phyloP scores from a whole-genome alignment of 179 eudicot species.

The Drosera spatulata region DNA sequence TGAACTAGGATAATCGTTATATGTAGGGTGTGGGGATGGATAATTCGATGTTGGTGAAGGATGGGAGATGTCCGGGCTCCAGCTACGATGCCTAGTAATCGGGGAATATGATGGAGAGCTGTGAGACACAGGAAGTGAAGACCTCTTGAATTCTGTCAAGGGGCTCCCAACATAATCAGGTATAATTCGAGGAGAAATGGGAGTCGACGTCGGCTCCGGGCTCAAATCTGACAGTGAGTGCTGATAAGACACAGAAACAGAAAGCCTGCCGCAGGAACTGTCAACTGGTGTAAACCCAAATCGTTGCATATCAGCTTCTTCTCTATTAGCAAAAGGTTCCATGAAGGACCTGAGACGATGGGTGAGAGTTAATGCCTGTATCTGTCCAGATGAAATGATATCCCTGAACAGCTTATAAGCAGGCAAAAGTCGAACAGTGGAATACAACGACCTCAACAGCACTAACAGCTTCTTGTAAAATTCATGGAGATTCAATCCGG shows the following conservation, averaged over 20 bases:
- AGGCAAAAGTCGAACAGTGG: conserved; percentile 76
- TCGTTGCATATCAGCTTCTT: conserved; percentile 75
- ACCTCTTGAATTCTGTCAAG: conserved; percentile 58
- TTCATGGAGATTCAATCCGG: conserved; percentile 33
- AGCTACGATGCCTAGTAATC: conserved; percentile 75
- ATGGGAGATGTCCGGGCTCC: conserved; percentile 59
- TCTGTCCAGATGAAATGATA: conserved; percentile 56
- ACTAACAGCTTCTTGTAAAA: conserved; percentile 66
- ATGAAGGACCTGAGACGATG: conserved; percentile 66
- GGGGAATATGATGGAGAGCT: conserved; percentile 50
- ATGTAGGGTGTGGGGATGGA: conserved; percentile 74
- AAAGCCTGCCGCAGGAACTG: conserved; percentile 74
- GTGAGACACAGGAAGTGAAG: conserved; percentile 43
- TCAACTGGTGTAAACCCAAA: conserved; percentile 70
- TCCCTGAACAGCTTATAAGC: conserved; percentile 79
- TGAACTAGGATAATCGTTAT: conserved; percentile 55
- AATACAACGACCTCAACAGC: conserved; percentile 66
- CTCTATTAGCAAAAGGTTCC: conserved; percentile 70
- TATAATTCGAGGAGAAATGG: conserved; percentile 72
- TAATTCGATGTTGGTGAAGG: conserved; percentile 47
- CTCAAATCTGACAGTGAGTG: conserved; percentile 33
- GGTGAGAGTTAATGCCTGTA: conserved; percentile 48
- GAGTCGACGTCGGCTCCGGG: conserved; percentile 55
- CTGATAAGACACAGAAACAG: conserved; percentile 60
- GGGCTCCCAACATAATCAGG: conserved; percentile 91